Base-by-base conservation (phyloP, 2,329 filamentous ascomycete species). In the Fusarium irregulare region DNA sequence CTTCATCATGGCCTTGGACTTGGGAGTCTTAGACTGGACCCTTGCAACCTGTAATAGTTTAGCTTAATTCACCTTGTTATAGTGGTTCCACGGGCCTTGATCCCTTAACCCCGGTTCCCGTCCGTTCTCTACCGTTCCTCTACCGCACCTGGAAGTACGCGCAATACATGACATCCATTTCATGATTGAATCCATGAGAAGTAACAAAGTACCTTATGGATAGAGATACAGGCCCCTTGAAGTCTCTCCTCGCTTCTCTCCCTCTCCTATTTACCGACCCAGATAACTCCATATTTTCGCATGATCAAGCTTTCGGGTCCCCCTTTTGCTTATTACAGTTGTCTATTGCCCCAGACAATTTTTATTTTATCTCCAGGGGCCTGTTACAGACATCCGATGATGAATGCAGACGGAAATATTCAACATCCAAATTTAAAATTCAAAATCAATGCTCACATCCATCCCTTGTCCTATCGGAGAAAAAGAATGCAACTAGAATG, bases 261-360 rank as follows among this genome's bases (percentile, higher is more conserved):
- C 32, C 30, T 66, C 55, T 61, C 55, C 63, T 61, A 48, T 44
- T 21, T 44, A 32, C 27, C 21, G 55, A 55, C 53, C 46, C 53
- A 46, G 32, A 50, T 27, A 65, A 37, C 54, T 60, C 63, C 63
- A 66, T 66, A 37, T 37, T 66, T 61, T 56, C 54, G 34, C 62
- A 66, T 56, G 37, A 66, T 61, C 63, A 66, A 66, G 63, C 63
- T 66, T 66, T 66, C 23, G 40, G 50, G 20, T 32, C 58, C 44
- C 62, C 48, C 62, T 61, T 66, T 66, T 61, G 61, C 59, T 66
- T 34, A 23, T 47, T 48, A 42, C 34, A 46, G 40, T 42, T 64
- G 60, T 18, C 21, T 40, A 42, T 57, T 60, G 59, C 59, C 61
- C 40, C 30, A 60, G 63, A 58, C 40, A 44, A 44, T 53, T 54